phyloP scores from a whole-genome alignment of 345 rosid species.

The Pelargonium nanum region DNA sequence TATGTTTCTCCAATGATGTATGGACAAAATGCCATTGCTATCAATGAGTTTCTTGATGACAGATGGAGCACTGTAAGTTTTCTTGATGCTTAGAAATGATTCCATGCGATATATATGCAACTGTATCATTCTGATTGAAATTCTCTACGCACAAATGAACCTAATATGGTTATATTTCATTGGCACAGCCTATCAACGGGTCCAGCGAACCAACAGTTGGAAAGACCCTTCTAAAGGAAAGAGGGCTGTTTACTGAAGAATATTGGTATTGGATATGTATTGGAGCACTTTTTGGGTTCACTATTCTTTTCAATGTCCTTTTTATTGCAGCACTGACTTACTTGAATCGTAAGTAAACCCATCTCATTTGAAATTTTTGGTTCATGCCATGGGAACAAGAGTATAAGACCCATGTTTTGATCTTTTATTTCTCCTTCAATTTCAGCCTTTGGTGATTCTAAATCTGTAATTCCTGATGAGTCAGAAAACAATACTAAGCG shows the following conservation, averaged over 20 bases:
- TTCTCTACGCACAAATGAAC: neutral
- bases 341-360: slow-evolving; percentile 37
- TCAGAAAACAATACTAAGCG: slow-evolving; percentile 4
- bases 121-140: neutral
- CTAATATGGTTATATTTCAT: neutral
- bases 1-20: slow-evolving; percentile 24
- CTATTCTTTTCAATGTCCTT: slow-evolving; percentile 32
- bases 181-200: neutral
- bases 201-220: slow-evolving; percentile 16
- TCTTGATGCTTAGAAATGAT: neutral
- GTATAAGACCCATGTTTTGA: neutral
- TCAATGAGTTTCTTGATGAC: slow-evolving; percentile 20
- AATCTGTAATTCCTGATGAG: slow-evolving; percentile 8
- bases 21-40: slow-evolving; percentile 22
- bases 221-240: slow-evolving; percentile 18
- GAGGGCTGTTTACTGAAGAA: slow-evolving; percentile 38
- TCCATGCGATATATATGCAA: too few relatives aligned
- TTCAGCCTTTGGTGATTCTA: slow-evolving; percentile 17
- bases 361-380: neutral
- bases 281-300: slow-evolving; percentile 29
- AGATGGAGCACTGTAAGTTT: slow-evolving; percentile 16
- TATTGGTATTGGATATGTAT: slow-evolving; percentile 67
- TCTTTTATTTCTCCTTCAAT: neutral
- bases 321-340: slow-evolving; percentile 35
- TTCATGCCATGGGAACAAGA: neutral